phyloP scores from a whole-genome alignment of 2,329 filamentous ascomycete species.

The Hyphodiscus sp. region DNA sequence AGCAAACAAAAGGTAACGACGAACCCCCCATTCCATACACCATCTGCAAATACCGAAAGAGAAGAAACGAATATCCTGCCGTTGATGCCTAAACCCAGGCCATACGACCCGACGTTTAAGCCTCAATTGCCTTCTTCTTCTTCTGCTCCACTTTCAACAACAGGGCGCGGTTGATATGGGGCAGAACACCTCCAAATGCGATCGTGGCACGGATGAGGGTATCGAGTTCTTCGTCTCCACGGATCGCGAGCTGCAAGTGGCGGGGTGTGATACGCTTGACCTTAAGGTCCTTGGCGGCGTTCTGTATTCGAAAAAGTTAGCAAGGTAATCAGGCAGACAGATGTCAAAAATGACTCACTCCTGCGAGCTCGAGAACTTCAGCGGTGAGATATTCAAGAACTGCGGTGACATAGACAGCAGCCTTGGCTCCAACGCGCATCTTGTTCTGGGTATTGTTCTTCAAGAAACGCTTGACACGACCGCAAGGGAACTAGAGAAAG shows the following conservation, averaged over 20 bases:
- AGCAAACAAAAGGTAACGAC: conserved; percentile 10
- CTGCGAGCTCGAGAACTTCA: conserved; percentile 95
- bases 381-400: conserved; percentile 97
- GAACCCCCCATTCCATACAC: conserved; percentile 15
- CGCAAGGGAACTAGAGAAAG: conserved; percentile 78
- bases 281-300: conserved; percentile 98
- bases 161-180: conserved; percentile 96
- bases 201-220: conserved; percentile 97
- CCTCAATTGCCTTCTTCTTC: conserved; percentile 64
- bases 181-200: conserved; percentile 94
- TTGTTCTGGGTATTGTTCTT: conserved; percentile 99
- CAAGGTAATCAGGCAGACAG: background rate
- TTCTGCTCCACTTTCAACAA: conserved; percentile 95
- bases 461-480: conserved; percentile 99
- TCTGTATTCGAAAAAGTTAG: conserved; percentile 40
- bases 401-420: conserved; percentile 94
- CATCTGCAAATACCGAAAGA: conserved; percentile 8
- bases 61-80: background rate
- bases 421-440: conserved; percentile 98
- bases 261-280: conserved; percentile 99
- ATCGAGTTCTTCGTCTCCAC: conserved; percentile 96
- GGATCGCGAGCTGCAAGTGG: conserved; percentile 95
- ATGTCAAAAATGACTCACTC: conserved; percentile 49
- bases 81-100: conserved; percentile 8
- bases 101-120: conserved; percentile 22